Percentiles rank a stretch among this genome's conserved stretches.
Evolutionary conservation across 2,329 filamentous ascomycete genomes (phyloP).

Genomic region (Graphilbum fragrans): DNA sequence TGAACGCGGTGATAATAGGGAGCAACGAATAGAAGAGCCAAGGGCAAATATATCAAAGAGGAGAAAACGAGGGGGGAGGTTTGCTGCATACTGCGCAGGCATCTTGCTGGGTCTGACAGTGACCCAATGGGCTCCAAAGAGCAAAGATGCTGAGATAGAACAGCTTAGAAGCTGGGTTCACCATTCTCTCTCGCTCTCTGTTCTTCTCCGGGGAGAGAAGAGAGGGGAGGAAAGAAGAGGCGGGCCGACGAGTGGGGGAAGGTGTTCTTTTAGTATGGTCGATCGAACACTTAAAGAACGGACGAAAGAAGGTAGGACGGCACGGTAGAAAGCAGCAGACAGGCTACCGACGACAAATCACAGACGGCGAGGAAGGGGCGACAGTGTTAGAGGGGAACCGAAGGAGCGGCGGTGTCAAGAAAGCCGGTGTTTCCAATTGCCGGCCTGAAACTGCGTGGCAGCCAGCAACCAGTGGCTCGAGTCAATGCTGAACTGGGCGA

Average conservation of each 20-base stretch:
- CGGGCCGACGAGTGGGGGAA: background rate
- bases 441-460: too few relatives aligned
- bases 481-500: too few relatives aligned
- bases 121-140: slow-evolving; percentile 36
- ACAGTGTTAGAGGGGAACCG: background rate
- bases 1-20: too few relatives aligned
- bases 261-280: too few relatives aligned
- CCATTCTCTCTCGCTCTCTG: slow-evolving; percentile 19
- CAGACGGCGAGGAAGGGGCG: too few relatives aligned
- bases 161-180: slow-evolving; percentile 40
- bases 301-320: too few relatives aligned
- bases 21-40: slow-evolving; percentile 7
- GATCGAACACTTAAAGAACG: too few relatives aligned
- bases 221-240: slow-evolving; percentile 1
- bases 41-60: slow-evolving; percentile 2
- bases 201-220: background rate
- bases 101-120: slow-evolving; percentile 32
- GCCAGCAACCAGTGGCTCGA: too few relatives aligned
- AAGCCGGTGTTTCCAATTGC: too few relatives aligned
- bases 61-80: slow-evolving; percentile 6
- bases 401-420: too few relatives aligned
- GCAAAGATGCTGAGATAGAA: slow-evolving; percentile 46
- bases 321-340: too few relatives aligned
- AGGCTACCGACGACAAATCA: too few relatives aligned
- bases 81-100: slow-evolving; percentile 39